Evolutionary conservation across 352 stramenopile species (phyloP), one percentile per base, ranked within the genome.

Genomic region (Globisporangium camurandrum): DNA sequence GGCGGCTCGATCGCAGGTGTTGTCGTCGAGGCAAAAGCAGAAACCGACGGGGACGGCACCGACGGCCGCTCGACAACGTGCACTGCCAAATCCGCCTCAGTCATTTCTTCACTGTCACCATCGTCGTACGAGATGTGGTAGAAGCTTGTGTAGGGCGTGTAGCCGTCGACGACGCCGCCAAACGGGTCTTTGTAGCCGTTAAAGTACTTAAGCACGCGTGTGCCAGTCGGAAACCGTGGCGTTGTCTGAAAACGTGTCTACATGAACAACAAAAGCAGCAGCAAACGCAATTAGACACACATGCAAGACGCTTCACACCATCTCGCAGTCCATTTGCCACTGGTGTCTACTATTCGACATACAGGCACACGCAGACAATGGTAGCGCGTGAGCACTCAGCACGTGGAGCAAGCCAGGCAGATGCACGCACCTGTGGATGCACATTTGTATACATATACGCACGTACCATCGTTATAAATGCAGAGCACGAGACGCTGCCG

Each of bases 101-200:
- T 88, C 78, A 90, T 90, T 51, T 90, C 78, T 46, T 90, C 78
- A 31, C 71, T 86, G 54, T 90, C 78, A 22, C 75, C 78, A 45
- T 90, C 78, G 37, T 90, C 78, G 42, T 90, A 90, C 11, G 61
- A 68, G 52, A 90, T 76, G 50, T 88, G 75, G 43, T 90, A 90
- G 40, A 83, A 88, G 22, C 78, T 59, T 11, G 78, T 81, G 4
- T 56, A 41, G 6, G 61, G 37, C 16, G 69, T 61, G 49, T 77
- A 75, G 20, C 64, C 39, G 56, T 90, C 75, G 37, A 90, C 69
- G 1, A 58, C 70, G n/a, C 78, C 78, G 9, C 58, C 27, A 44
- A 90, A 90, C 9, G 75, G 69, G 2, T 86, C 57, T 2, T 42
- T 40, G 51, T 71, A 90, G 30, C 75, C 75, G 3, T 68, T 66